Percentiles rank a stretch among this genome's conserved stretches.
phyloP scores from a whole-genome alignment of 176 grass and related monocot species.

The Carex littledalei region DNA sequence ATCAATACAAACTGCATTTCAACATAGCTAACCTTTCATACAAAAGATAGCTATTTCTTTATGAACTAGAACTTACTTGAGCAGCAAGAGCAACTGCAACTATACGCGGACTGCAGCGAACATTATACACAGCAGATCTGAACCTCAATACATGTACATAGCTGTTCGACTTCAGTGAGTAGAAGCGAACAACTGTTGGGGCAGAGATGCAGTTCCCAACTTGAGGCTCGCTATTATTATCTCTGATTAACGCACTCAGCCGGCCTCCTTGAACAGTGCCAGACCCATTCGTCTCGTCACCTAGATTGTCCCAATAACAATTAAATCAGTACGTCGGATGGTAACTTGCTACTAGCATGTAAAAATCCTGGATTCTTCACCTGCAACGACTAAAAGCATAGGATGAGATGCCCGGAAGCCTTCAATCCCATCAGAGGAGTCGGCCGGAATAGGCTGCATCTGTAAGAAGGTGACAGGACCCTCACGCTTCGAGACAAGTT shows the following conservation, averaged over 20 bases:
- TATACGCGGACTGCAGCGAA: conserved; percentile 83
- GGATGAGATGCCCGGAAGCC: conserved; percentile 93
- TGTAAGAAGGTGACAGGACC: conserved; percentile 98
- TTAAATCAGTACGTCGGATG: conserved; percentile 2
- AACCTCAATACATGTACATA: conserved; percentile 94
- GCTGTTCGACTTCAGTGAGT: conserved; percentile 86
- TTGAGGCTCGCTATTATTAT: conserved; percentile 61
- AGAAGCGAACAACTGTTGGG: conserved; percentile 85
- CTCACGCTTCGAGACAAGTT: conserved; percentile 94
- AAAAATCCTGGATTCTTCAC: conserved; percentile 19
- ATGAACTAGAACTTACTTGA: conserved; percentile 64
- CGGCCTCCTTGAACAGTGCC: conserved; percentile 89
- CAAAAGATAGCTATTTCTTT: conserved; percentile 12
- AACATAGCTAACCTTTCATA: not conserved
- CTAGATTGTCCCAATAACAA: not conserved
- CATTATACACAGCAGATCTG: conserved; percentile 94
- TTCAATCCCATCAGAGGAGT: conserved; percentile 47
- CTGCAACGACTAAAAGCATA: conserved; percentile 92
- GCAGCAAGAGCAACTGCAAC: conserved; percentile 95
- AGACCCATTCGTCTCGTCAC: conserved; percentile 81
- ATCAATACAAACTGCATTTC: not conserved
- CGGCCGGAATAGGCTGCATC: conserved; percentile 72
- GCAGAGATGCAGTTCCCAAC: conserved; percentile 50
- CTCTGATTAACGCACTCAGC: conserved; percentile 90
- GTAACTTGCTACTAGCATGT: not conserved